Percentiles rank a stretch among this genome's conserved stretches.
phyloP scores from a whole-genome alignment of 1,284 basidiomycete species.

The Ustilago curta region DNA sequence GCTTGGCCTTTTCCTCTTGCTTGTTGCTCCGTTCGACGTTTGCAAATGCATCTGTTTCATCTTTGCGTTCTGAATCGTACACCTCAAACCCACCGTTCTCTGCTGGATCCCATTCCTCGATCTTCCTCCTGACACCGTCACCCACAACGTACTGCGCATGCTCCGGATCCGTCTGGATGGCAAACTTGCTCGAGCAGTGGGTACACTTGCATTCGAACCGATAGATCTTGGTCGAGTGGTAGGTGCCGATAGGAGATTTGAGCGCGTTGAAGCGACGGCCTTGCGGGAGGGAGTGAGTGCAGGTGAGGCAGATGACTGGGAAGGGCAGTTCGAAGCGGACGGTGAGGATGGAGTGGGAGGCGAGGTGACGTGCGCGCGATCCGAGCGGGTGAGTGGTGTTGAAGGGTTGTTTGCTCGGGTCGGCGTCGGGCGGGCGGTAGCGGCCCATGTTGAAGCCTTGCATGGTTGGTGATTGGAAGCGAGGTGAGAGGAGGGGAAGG shows the following conservation, averaged over 20 bases:
- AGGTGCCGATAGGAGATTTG: conserved; percentile 95
- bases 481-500: not conserved
- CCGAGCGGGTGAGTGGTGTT: conserved; percentile 73
- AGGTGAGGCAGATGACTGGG: conserved; percentile 89
- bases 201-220: conserved; percentile 97
- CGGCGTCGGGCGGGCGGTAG: conserved; percentile 55
- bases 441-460: conserved; percentile 68
- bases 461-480: conserved; percentile 51
- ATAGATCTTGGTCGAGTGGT: conserved; percentile 93
- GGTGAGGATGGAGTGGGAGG: conserved; percentile 87
- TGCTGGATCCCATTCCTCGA: conserved; percentile 94
- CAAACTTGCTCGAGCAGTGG: conserved; percentile 90
- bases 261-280: conserved; percentile 90
- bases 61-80: conserved; percentile 76
- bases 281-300: conserved; percentile 51
- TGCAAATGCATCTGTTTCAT: conserved; percentile 80
- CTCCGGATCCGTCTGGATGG: conserved; percentile 96
- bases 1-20: conserved; percentile 78
- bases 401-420: conserved; percentile 41
- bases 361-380: conserved; percentile 88
- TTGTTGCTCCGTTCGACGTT: conserved; percentile 87
- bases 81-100: conserved; percentile 93
- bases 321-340: conserved; percentile 85
- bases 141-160: conserved; percentile 94
- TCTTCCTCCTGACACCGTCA: conserved; percentile 88